Conservation (phyloP, 2,329 filamentous ascomycete genomes). For the Hypomyces perniciosus region DNA sequence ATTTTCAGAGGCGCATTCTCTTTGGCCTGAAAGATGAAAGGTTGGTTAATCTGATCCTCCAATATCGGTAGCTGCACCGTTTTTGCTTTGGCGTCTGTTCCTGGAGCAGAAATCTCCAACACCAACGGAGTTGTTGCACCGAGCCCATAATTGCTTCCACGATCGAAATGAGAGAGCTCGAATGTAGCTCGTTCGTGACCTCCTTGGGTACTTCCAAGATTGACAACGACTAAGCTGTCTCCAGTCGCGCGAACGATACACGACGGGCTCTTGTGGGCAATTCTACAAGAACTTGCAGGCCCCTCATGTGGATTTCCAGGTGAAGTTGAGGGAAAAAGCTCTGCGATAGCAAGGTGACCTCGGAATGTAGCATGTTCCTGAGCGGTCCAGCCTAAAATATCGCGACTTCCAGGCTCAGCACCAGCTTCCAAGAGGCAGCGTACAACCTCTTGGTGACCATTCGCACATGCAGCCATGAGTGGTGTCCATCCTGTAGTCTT, state of each 20-base stretch:
- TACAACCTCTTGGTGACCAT: constrained; percentile 21
- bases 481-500: constrained; percentile 26
- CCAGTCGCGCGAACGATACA: neutral
- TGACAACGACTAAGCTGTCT: constrained; percentile 10
- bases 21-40: no score
- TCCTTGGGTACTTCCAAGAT: constrained; percentile 14
- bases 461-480: constrained; percentile 24
- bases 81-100: neutral
- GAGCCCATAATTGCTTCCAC: no score
- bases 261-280: neutral
- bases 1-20: constrained; percentile 10
- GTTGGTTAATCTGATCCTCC: no score
- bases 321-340: constrained; percentile 6
- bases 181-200: constrained; percentile 1
- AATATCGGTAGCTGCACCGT: neutral
- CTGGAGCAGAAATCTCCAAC: neutral
- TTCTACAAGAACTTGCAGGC: neutral
- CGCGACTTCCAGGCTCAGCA: constrained; percentile 16
- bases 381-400: constrained; percentile 28
- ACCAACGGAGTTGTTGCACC: neutral
- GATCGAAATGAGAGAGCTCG: neutral
- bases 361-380: constrained; percentile 29
- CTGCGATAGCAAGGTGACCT: constrained; percentile 26
- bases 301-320: neutral
- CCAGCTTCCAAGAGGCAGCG: constrained; percentile 23